Percentiles rank a stretch among this genome's conserved stretches.
Conservation (phyloP, 805 yeast species). For the Yamadazyma takamatsuzukensis region DNA sequence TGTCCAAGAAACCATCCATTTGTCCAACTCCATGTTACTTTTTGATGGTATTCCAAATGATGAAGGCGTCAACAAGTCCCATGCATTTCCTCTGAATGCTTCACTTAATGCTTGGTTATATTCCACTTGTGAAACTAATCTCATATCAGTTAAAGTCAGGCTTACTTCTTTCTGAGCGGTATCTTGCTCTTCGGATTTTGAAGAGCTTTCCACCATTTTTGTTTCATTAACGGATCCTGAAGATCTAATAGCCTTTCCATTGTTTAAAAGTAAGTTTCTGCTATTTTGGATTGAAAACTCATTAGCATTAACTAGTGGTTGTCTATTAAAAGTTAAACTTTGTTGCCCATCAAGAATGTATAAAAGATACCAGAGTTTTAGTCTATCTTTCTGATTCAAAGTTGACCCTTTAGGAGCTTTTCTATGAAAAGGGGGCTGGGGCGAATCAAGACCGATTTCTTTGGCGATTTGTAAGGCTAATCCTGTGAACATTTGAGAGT, state of each 20-base stretch:
- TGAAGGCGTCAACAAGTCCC: conserved; percentile 59
- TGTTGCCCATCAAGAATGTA: conserved; percentile 69
- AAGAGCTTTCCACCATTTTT: conserved; percentile 1
- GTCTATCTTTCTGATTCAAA: conserved; percentile 34
- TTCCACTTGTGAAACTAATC: conserved; percentile 64
- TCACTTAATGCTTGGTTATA: conserved; percentile 61
- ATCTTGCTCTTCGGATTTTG: neutral
- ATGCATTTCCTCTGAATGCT: conserved; percentile 55
- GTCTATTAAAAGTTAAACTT: conserved; percentile 55
- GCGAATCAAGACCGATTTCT: conserved; percentile 44
- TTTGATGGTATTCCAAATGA: conserved; percentile 67
- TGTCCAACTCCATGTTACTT: conserved; percentile 62
- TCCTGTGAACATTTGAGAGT: conserved; percentile 63
- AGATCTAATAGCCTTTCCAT: conserved; percentile 5
- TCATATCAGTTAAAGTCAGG: conserved; percentile 41
- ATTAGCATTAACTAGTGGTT: conserved; percentile 47
- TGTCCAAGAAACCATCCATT: conserved; percentile 82
- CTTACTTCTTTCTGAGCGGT: conserved; percentile 4
- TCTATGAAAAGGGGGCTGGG: conserved; percentile 12
- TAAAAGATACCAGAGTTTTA: conserved; percentile 64
- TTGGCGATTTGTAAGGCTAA: conserved; percentile 65
- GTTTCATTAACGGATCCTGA: too few species aligned
- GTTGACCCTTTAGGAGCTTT: neutral
- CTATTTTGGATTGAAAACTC: conserved; percentile 45
- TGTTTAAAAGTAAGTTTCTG: conserved; percentile 29